Percentiles rank a stretch among this genome's conserved stretches.
Evolutionary conservation across 306 rosid species (phyloP).

Genomic region (Acmispon strigosus): DNA sequence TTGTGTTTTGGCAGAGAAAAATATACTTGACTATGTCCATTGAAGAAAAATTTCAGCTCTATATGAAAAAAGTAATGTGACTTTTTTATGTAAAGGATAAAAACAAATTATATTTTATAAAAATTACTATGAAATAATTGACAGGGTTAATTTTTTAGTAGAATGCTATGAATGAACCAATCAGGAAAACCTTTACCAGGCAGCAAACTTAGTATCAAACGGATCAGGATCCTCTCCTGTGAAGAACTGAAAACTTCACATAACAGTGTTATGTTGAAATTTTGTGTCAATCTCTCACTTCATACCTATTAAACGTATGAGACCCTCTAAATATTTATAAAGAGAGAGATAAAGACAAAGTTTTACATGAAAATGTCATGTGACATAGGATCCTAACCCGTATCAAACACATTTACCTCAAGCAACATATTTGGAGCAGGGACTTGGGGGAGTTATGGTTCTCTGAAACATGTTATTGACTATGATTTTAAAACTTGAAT

Average conservation of each 20-base stretch:
- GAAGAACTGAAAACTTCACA: no score
- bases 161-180: neutral
- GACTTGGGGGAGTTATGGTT: neutral
- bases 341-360: no score
- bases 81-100: neutral
- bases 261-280: no score
- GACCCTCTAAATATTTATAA: no score
- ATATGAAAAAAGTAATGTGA: neutral
- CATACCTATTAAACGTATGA: no score
- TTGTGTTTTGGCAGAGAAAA: neutral
- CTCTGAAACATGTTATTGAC: neutral
- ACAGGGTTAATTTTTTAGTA: neutral
- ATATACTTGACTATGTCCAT: neutral
- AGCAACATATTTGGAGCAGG: constrained; percentile 10
- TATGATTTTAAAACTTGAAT: neutral
- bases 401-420: neutral
- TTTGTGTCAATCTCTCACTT: no score
- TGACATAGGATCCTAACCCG: no score
- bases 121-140: neutral
- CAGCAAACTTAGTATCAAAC: neutral
- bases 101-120: neutral
- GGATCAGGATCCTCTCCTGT: no score
- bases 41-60: neutral
- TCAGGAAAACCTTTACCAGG: neutral
- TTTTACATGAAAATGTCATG: no score